Evolutionary conservation across 129 eudicot species (phyloP).

Genomic region (Arctium minus): DNA sequence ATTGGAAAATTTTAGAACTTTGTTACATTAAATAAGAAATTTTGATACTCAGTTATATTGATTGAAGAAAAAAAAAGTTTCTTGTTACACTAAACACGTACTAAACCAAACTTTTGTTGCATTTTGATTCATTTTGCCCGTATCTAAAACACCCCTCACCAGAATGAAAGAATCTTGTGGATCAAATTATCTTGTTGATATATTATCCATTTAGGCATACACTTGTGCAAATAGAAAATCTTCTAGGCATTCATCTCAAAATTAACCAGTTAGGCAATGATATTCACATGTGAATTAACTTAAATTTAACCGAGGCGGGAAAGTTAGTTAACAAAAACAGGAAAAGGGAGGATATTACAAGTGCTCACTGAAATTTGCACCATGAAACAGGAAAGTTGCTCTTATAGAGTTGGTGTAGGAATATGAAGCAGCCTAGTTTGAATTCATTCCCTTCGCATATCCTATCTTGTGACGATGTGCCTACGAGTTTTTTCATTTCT

Average conservation of each 20-base stretch:
- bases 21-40: not conserved
- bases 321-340: slow-evolving; percentile 14
- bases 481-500: slow-evolving; percentile 22
- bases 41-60: not conserved
- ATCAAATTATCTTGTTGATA: not conserved
- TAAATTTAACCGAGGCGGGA: not conserved
- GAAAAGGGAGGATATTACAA: slow-evolving; percentile 1
- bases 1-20: not conserved
- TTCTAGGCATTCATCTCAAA: not conserved
- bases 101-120: not conserved
- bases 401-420: slow-evolving; percentile 15
- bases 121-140: not conserved
- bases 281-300: not conserved
- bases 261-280: not conserved
- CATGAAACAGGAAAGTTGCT: slow-evolving; percentile 11
- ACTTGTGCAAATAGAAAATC: not conserved
- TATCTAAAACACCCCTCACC: not conserved
- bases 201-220: not conserved
- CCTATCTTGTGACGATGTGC: slow-evolving; percentile 24
- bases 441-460: slow-evolving; percentile 42
- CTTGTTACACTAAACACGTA: not conserved
- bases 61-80: not conserved
- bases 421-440: slow-evolving; percentile 12
- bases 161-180: not conserved
- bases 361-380: slow-evolving; percentile 17